Evolutionary conservation across 2,329 filamentous ascomycete species (phyloP).

Genomic region (Clarireedia paspali): DNA sequence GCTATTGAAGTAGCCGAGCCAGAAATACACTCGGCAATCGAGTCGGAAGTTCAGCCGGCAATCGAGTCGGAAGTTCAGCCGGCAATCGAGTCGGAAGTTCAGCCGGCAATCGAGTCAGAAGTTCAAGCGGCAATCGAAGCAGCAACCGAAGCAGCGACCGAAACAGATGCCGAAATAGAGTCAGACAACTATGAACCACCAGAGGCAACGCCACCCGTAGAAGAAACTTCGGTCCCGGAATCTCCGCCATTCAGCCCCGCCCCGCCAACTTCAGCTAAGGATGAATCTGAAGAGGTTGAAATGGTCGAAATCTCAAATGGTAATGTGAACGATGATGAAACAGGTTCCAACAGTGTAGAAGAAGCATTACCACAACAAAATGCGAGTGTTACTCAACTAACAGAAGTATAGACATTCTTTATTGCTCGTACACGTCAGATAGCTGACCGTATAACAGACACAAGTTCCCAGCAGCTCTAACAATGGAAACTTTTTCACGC

Average conservation of each 20-base stretch:
- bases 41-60: no score
- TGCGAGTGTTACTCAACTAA: conserved; percentile 12
- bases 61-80: no score
- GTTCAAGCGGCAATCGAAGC: no score
- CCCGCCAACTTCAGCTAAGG: conserved; percentile 28
- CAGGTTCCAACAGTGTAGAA: conserved; percentile 13
- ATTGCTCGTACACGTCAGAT: conserved; percentile 10
- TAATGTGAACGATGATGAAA: conserved; percentile 11
- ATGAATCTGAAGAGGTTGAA: conserved; percentile 12
- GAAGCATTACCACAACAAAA: conserved; percentile 12
- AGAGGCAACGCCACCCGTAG: conserved; percentile 30
- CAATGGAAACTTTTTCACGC: conserved; percentile 32
- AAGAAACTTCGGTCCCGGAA: conserved; percentile 13
- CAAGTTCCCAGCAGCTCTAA: conserved; percentile 1
- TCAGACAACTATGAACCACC: conserved; percentile 52
- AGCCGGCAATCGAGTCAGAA: no score
- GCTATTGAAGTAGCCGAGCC: conserved; percentile 4
- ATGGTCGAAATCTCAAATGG: conserved; percentile 7
- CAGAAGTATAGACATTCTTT: conserved; percentile 20
- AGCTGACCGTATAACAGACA: conserved; percentile 21
- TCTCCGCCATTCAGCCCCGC: conserved; percentile 37
- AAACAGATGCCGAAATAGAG: conserved; percentile 15
- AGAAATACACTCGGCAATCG: no score
- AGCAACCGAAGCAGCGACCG: no score
- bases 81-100: no score